phyloP scores from a whole-genome alignment of 2,329 filamentous ascomycete genomes.

The Colletotrichum gloeosporioides region DNA sequence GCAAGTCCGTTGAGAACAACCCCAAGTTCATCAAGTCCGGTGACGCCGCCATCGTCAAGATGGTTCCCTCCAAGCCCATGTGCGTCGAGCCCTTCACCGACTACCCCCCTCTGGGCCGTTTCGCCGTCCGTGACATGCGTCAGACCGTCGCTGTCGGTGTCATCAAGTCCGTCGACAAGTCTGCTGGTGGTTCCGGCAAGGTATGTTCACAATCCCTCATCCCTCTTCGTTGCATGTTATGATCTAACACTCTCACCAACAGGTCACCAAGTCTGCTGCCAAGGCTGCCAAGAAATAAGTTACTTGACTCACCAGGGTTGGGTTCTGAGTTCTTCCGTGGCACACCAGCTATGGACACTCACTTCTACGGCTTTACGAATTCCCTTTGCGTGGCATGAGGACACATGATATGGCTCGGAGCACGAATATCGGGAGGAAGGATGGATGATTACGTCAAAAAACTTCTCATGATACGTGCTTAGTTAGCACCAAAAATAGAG shows the following conservation, averaged over 20 bases:
- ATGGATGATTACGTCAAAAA: slow-evolving; percentile 41
- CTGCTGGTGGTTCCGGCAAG: slow-evolving; percentile 63
- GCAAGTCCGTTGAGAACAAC: slow-evolving; percentile 88
- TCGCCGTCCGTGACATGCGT: slow-evolving; percentile 99
- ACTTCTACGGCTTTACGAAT: slow-evolving; percentile 53
- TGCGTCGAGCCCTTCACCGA: slow-evolving; percentile 99
- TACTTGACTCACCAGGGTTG: slow-evolving; percentile 23
- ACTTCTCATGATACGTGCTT: slow-evolving; percentile 50
- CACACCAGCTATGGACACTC: slow-evolving; percentile 27
- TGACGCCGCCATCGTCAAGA: slow-evolving; percentile 99
- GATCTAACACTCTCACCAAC: background rate
- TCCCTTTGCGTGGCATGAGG: slow-evolving; percentile 49
- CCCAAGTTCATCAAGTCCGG: slow-evolving; percentile 99
- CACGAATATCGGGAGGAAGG: slow-evolving; percentile 47
- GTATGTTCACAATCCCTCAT: slow-evolving; percentile 39
- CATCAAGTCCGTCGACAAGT: slow-evolving; percentile 86
- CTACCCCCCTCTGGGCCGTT: slow-evolving; percentile 99
- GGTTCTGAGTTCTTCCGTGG: slow-evolving; percentile 12
- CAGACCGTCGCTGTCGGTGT: slow-evolving; percentile 92
- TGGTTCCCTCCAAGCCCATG: slow-evolving; percentile 99
- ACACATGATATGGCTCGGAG: slow-evolving; percentile 45
- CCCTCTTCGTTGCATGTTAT: background rate
- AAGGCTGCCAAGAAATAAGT: slow-evolving; percentile 79
- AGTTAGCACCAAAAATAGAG: slow-evolving; percentile 53
- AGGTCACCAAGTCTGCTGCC: slow-evolving; percentile 72